Conservation (phyloP, 768 basidiomycete species). For the Trametes punicea region DNA sequence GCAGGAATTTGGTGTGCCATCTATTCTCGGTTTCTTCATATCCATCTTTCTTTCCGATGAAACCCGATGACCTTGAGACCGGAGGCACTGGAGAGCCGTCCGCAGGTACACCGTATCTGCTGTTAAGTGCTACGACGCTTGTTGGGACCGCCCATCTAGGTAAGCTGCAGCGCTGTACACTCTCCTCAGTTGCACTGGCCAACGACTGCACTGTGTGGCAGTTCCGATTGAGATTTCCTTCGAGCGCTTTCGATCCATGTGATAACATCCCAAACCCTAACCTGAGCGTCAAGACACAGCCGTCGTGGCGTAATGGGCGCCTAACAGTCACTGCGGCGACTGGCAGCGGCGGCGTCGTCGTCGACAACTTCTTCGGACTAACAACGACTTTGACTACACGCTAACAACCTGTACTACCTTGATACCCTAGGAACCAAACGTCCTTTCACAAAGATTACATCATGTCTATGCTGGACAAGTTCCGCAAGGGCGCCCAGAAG, state of each 20-base stretch:
- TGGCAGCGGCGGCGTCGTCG: not conserved
- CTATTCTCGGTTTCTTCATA: not conserved
- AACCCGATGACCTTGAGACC: not conserved
- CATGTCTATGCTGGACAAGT: constrained; percentile 75
- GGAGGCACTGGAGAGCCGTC: not conserved
- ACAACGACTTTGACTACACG: constrained; percentile 2
- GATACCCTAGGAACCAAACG: not conserved
- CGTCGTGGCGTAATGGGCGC: constrained; percentile 20
- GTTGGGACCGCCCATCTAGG: too few species aligned
- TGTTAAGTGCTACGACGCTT: too few species aligned
- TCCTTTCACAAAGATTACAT: not conserved
- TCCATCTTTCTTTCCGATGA: not conserved
- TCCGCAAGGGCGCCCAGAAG: constrained; percentile 75
- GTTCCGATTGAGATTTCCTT: not conserved
- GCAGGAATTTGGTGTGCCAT: not conserved
- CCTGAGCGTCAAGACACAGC: constrained; percentile 2
- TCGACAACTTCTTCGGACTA: not conserved
- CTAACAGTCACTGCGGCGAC: not conserved
- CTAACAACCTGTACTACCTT: not conserved
- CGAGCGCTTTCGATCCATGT: constrained; percentile 1
- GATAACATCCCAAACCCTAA: constrained; percentile 11
- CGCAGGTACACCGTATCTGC: too few species aligned
- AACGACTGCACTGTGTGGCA: too few species aligned
- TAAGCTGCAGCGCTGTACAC: too few species aligned
- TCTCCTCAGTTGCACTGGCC: too few species aligned